A percentile compares a stretch with the other conserved stretches of the same genome.
Conservation (phyloP, 768 basidiomycete genomes). For the Suillus discolor region DNA sequence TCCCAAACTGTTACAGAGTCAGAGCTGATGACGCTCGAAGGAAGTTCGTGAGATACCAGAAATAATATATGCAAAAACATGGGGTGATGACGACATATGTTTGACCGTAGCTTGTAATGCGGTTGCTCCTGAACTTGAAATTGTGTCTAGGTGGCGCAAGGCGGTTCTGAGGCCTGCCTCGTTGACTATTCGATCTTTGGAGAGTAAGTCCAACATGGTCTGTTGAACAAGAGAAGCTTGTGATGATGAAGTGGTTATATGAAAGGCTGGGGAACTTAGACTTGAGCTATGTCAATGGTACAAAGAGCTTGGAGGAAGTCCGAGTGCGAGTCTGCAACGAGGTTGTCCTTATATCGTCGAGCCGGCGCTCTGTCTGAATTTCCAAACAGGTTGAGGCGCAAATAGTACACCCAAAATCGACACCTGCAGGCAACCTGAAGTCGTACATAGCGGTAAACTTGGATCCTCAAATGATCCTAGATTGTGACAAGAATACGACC, state of each 20-base stretch:
- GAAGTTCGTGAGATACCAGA: constrained; percentile 24
- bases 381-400: constrained; percentile 1
- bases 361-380: not conserved
- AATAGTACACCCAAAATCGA: not conserved
- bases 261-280: no score
- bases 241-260: no score
- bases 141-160: constrained; percentile 20
- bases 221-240: not conserved
- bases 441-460: not conserved
- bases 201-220: constrained; percentile 4
- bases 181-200: constrained; percentile 16
- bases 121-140: constrained; percentile 26
- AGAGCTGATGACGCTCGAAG: not conserved
- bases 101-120: constrained; percentile 26
- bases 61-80: constrained; percentile 32
- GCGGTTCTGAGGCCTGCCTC: constrained; percentile 22
- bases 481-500: constrained; percentile 1
- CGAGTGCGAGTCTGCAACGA: not conserved
- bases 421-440: not conserved
- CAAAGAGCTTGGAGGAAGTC: not conserved
- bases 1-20: constrained; percentile 18
- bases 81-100: constrained; percentile 27
- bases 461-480: not conserved
- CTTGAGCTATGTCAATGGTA: not conserved
- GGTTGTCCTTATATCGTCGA: not conserved